Percentiles rank a stretch among this genome's conserved stretches.
phyloP scores from a whole-genome alignment of 176 grass and related monocot genomes.

The Dendrocalamus sinicus region DNA sequence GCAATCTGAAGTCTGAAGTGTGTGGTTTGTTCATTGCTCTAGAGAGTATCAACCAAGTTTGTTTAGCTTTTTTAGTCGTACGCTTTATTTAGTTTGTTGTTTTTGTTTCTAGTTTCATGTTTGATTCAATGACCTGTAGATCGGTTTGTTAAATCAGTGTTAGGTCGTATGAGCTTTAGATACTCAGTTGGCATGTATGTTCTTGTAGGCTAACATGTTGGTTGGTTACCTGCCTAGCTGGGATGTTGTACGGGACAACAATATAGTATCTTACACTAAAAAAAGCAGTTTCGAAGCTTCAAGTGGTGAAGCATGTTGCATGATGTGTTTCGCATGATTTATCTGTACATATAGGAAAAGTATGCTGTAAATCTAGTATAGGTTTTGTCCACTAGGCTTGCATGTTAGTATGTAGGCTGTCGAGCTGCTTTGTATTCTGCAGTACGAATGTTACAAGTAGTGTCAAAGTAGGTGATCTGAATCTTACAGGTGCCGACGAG shows the following conservation, averaged over 20 bases:
- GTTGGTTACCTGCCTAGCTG: not conserved
- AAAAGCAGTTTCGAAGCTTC: not conserved
- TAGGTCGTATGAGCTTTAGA: not conserved
- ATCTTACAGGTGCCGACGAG: not conserved
- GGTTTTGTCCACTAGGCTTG: not conserved
- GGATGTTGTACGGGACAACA: not conserved
- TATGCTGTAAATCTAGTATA: not conserved
- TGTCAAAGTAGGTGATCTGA: not conserved
- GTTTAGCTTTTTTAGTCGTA: not conserved
- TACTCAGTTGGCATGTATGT: not conserved
- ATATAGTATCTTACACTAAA: not conserved
- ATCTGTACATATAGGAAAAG: not conserved
- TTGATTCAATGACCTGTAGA: not conserved
- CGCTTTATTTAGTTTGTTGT: not conserved
- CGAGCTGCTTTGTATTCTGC: not conserved
- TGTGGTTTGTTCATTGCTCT: not conserved
- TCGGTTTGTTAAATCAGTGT: constrained; percentile 8
- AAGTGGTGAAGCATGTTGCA: not conserved
- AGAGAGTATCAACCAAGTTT: not conserved
- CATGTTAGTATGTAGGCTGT: too few relatives aligned
- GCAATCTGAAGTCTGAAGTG: not conserved
- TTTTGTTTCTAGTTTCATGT: not conserved
- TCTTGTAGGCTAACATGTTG: not conserved
- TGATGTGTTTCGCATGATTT: not conserved
- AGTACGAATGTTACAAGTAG: not conserved